These are phyloP conservation scores for Vicia faba DNA, from an alignment of 306 rosid species.

Conservation along the genomic window DNA sequence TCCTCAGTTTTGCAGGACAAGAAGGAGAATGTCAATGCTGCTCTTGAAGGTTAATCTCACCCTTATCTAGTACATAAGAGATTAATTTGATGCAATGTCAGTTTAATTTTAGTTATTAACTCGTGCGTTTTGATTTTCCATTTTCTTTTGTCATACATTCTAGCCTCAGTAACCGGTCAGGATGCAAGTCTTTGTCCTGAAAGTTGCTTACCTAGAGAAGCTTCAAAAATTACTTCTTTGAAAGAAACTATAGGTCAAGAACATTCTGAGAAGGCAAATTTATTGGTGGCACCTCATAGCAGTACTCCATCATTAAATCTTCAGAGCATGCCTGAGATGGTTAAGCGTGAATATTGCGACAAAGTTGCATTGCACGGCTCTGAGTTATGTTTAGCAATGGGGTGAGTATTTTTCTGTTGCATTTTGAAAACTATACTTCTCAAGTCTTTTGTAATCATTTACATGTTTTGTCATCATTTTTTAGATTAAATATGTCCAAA, in stretches of 20 bases:
- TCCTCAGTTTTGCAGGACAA: conserved; percentile 43
- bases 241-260: conserved; percentile 37
- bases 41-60: conserved; percentile 56
- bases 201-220: conserved; percentile 40
- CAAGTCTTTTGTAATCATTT: conserved; percentile 5
- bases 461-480: conserved; percentile 22
- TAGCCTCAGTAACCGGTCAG: conserved; percentile 35
- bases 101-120: conserved; percentile 10
- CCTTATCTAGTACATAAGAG: conserved; percentile 6
- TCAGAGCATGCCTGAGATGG: conserved; percentile 27
- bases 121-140: not conserved
- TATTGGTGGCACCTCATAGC: conserved; percentile 27
- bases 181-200: conserved; percentile 39
- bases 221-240: conserved; percentile 37
- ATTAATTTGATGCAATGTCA: not conserved
- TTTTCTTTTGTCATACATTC: conserved; percentile 31
- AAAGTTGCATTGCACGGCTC: conserved; percentile 35
- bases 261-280: conserved; percentile 28
- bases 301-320: conserved; percentile 30
- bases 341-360: conserved; percentile 39
- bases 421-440: conserved; percentile 10
- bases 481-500: conserved; percentile 44
- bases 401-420: conserved; percentile 51
- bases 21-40: conserved; percentile 41
- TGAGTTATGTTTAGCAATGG: conserved; percentile 47